Evolutionary conservation across 768 basidiomycete genomes (phyloP).

Genomic region (Lactifluus volemus): DNA sequence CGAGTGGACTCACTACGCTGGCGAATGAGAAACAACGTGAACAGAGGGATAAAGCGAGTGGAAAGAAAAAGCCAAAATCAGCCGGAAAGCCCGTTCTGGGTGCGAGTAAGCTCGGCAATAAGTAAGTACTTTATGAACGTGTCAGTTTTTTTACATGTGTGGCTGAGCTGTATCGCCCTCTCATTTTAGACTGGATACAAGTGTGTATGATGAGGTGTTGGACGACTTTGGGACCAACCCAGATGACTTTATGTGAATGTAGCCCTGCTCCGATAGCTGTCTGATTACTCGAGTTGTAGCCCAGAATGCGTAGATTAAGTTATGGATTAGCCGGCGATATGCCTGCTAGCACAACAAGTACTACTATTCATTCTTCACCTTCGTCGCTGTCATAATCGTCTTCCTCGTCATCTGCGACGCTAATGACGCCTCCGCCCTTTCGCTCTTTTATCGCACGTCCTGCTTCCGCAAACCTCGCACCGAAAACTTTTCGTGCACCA

Average conservation of each 20-base stretch:
- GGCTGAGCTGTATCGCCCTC: slow-evolving; percentile 14
- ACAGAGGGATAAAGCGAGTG: slow-evolving; percentile 72
- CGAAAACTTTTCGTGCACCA: slow-evolving; percentile 78
- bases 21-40: slow-evolving; percentile 96
- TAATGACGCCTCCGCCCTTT: slow-evolving; percentile 56
- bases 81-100: slow-evolving; percentile 69
- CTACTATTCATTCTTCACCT: slow-evolving; percentile 35
- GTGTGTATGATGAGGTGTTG: slow-evolving; percentile 76
- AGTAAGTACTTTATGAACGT: slow-evolving; percentile 34
- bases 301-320: slow-evolving; percentile 10
- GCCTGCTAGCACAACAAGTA: slow-evolving; percentile 1
- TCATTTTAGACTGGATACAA: slow-evolving; percentile 59
- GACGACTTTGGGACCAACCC: slow-evolving; percentile 74
- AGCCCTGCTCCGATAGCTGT: slow-evolving; percentile 5
- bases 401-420: slow-evolving; percentile 63
- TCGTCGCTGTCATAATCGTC: slow-evolving; percentile 46
- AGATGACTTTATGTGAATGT: slow-evolving; percentile 85
- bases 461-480: slow-evolving; percentile 62
- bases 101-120: slow-evolving; percentile 54
- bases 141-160: neutral
- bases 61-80: slow-evolving; percentile 82
- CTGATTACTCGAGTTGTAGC: slow-evolving; percentile 9
- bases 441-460: slow-evolving; percentile 63
- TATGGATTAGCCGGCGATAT: neutral
- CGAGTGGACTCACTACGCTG: slow-evolving; percentile 72